phyloP scores from a whole-genome alignment of 768 basidiomycete genomes.

The Tulasnella sp. region DNA sequence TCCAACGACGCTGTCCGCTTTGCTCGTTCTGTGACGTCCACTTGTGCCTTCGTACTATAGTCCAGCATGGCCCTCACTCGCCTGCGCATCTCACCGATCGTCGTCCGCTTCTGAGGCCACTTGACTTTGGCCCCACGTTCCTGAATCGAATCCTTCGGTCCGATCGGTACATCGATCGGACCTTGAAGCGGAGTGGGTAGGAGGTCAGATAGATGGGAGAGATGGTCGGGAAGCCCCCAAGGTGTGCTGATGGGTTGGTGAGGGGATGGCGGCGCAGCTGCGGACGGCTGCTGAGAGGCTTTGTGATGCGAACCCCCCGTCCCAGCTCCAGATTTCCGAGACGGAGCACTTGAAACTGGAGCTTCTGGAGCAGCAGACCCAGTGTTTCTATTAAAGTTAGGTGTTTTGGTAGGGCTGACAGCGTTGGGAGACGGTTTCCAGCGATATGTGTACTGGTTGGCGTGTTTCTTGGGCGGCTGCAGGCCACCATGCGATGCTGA shows the following conservation, averaged over 20 bases:
- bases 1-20: conserved; percentile 13
- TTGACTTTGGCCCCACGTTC: conserved; percentile 18
- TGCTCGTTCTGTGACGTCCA: conserved; percentile 17
- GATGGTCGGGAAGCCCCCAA: conserved; percentile 17
- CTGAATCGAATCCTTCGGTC: conserved; percentile 7
- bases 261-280: conserved; percentile 15
- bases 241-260: conserved; percentile 8
- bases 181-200: conserved; percentile 16
- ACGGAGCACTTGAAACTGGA: not conserved
- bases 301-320: not conserved
- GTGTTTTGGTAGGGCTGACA: not conserved
- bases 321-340: conserved; percentile 1
- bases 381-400: not conserved
- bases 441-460: conserved; percentile 20
- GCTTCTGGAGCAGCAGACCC: conserved; percentile 10
- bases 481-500: not conserved
- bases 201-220: conserved; percentile 17
- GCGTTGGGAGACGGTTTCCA: not conserved
- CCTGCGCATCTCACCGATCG: conserved; percentile 18
- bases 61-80: conserved; percentile 18
- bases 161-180: conserved; percentile 12
- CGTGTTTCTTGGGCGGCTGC: conserved; percentile 15
- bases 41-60: conserved; percentile 17
- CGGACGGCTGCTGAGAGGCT: not conserved
- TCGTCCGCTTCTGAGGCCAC: conserved; percentile 18